Base-by-base conservation (phyloP, 2,329 filamentous ascomycete species). In the Colletotrichum agaves region DNA sequence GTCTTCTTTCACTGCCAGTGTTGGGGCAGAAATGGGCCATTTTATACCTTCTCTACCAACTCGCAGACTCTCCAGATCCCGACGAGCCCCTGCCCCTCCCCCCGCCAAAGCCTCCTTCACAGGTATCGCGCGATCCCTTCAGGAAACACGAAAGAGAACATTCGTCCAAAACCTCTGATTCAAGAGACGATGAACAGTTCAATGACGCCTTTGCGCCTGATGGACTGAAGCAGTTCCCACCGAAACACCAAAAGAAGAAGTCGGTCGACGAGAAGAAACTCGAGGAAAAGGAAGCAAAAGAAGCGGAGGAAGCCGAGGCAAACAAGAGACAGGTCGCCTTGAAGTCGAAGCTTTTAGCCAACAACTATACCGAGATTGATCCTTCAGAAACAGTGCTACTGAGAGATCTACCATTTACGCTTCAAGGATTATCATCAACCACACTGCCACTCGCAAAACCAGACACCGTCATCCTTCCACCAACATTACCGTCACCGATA, bases 11-110 rank as follows among this genome's bases (percentile, higher is more conserved):
- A n/a, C 89, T 98, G 71, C 94, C 94, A 0, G 94, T 98, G 5
- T 85, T 99, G 49, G 92, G 93, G 74, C 92, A 97, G 79, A 99
- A 99, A 86, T 98, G 94, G 94, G 93, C 92, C 3, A 98, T 99
- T 71, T 85, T 99, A 19, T 97, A 97, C 77, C 89, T 99, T 46
- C 87, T 99, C 46, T 92, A 96, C 77, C 90, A 93, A 73, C 87
- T 98, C 53, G 90, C 93, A 69, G 92, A 94, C 75, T 88, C 87
- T 3, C 84, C 86, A 37, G 83, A 88, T 67, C 85, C 86, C 2
- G 82, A 79, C 72, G 84, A 87, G 61, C 85, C 84, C 47, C 77
- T 82, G 11, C 82, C 82, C n/a, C 72, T 84, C 39, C 83, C 77
- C 62, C 82, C 80, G 8, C 75, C 77, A 71, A 82, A 76, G 73